A percentile compares a stretch with the other conserved stretches of the same genome.
Evolutionary conservation across 768 basidiomycete species (phyloP).

Genomic region (Chalciporus sphaerocephalus): DNA sequence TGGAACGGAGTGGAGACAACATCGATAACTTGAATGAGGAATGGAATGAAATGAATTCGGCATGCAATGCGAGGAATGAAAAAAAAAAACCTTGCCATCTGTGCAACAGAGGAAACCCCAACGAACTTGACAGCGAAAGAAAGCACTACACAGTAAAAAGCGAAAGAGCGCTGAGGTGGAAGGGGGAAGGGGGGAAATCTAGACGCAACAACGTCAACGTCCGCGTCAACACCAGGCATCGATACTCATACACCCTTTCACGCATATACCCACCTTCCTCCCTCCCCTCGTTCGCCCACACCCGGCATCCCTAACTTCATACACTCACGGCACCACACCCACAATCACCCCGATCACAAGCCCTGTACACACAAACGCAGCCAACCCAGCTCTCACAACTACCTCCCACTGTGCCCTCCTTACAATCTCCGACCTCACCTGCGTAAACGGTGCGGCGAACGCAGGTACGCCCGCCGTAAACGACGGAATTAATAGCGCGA

Average conservation of each 20-base stretch:
- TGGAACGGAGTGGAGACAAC: no score
- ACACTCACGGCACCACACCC: slow-evolving; percentile 9
- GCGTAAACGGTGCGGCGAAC: slow-evolving; percentile 66
- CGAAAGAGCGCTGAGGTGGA: no score
- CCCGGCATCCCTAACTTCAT: no score
- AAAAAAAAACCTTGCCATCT: no score
- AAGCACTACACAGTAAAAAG: no score
- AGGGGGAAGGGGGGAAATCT: no score
- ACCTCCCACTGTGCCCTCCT: slow-evolving; percentile 85
- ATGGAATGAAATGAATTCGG: no score
- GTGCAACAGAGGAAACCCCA: no score
- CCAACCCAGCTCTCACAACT: slow-evolving; percentile 53
- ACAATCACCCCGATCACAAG: slow-evolving; percentile 32
- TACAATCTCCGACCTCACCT: slow-evolving; percentile 63
- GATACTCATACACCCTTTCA: not conserved
- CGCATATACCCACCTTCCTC: not conserved
- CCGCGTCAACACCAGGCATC: not conserved
- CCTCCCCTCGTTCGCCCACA: not conserved
- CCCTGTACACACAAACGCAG: slow-evolving; percentile 41
- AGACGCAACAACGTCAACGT: not conserved
- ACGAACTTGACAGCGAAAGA: no score
- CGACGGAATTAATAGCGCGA: slow-evolving; percentile 24
- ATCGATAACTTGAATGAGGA: no score
- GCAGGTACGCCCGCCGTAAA: slow-evolving; percentile 53
- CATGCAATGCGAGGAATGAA: no score